A percentile compares a stretch with the other conserved stretches of the same genome.
phyloP scores from a whole-genome alignment of 2,329 filamentous ascomycete genomes.

The Scedosporium aurantiacum region DNA sequence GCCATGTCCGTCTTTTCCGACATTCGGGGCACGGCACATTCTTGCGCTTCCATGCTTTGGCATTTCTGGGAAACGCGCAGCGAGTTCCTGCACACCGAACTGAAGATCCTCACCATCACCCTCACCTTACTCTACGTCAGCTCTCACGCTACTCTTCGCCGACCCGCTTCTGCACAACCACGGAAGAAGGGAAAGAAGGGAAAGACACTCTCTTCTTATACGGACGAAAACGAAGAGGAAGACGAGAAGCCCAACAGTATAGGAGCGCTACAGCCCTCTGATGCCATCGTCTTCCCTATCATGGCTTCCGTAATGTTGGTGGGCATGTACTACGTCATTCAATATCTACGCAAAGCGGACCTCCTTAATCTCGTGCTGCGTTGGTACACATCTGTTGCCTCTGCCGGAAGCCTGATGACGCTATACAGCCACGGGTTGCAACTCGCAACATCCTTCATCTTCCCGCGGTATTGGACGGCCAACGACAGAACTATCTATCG shows the following conservation, averaged over 20 bases:
- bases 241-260: slow-evolving; percentile 38
- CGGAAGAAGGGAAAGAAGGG: slow-evolving; percentile 29
- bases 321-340: slow-evolving; percentile 77
- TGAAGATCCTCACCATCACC: slow-evolving; percentile 45
- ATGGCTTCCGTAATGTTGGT: slow-evolving; percentile 62
- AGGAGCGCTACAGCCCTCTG: slow-evolving; percentile 51
- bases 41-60: background rate
- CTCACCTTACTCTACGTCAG: slow-evolving; percentile 76
- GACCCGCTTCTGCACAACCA: slow-evolving; percentile 68
- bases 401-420: slow-evolving; percentile 63
- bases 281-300: slow-evolving; percentile 77
- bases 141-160: slow-evolving; percentile 72
- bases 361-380: slow-evolving; percentile 75
- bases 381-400: slow-evolving; percentile 72
- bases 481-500: slow-evolving; percentile 30
- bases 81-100: slow-evolving; percentile 17
- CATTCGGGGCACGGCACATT: no score
- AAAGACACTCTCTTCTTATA: slow-evolving; percentile 17
- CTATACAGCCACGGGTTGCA: slow-evolving; percentile 63
- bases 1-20: no score
- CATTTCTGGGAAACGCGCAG: background rate
- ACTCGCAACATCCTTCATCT: slow-evolving; percentile 54
- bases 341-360: slow-evolving; percentile 72
- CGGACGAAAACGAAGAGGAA: slow-evolving; percentile 26
- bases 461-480: slow-evolving; percentile 58